A percentile compares a stretch with the other conserved stretches of the same genome.
Evolutionary conservation across 2,329 filamentous ascomycete genomes (phyloP).

Genomic region (Ascocoryne sarcoides): DNA sequence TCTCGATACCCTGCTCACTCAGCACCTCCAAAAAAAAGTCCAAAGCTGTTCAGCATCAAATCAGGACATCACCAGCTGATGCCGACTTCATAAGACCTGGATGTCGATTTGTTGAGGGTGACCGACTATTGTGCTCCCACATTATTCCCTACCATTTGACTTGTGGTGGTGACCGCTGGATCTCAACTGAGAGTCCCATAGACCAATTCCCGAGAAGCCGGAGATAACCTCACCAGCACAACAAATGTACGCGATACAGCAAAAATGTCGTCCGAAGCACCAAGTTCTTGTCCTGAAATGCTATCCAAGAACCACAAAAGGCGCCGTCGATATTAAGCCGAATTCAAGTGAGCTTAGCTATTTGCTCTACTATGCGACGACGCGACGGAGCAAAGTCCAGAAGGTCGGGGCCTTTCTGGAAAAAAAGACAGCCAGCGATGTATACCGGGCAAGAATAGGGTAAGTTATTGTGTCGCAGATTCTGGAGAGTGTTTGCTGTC

Average conservation of each 20-base stretch:
- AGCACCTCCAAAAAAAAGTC: not conserved
- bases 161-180: not conserved
- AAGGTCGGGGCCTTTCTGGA: slow-evolving; percentile 94
- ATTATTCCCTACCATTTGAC: not conserved
- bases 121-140: not conserved
- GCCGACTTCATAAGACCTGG: not conserved
- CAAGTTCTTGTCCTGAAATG: slow-evolving; percentile 94
- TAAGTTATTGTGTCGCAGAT: slow-evolving; percentile 36
- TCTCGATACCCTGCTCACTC: not conserved
- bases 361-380: slow-evolving; percentile 92
- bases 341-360: slow-evolving; percentile 97
- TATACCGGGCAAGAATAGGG: slow-evolving; percentile 83
- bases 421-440: slow-evolving; percentile 85
- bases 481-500: slow-evolving; percentile 6
- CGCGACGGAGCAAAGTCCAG: slow-evolving; percentile 86
- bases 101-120: not conserved
- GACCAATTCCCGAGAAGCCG: not conserved
- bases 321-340: slow-evolving; percentile 83
- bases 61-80: not conserved
- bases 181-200: not conserved
- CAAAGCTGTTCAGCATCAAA: not conserved
- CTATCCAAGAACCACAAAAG: slow-evolving; percentile 88
- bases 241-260: slow-evolving; percentile 55
- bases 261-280: slow-evolving; percentile 81
- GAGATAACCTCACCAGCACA: slow-evolving; percentile 5